Base-by-base conservation (phyloP, 2,329 filamentous ascomycete species). In the Cytospora mali region DNA sequence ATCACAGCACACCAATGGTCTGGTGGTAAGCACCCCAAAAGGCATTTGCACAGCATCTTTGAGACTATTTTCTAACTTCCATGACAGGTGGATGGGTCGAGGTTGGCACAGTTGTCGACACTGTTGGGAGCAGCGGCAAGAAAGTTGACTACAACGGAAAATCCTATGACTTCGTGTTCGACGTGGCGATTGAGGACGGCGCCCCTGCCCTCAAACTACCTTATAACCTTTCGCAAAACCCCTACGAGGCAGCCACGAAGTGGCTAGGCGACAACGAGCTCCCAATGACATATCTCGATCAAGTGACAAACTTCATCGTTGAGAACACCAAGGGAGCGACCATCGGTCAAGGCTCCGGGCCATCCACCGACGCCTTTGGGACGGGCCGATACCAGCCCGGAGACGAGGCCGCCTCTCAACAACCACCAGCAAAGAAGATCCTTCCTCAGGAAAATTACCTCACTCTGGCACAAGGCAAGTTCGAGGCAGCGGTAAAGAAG, bases 81-180 rank as follows among this genome's bases (percentile, higher is more conserved):
- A 6, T 23, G 25, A 62, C 69, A 64, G 70, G 65, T 69, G 75
- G 70, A 52, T 97, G 93, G 93, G 81, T 92, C 62, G 90, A 89
- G 66, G 90, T 98, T 10, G 95, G 95, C n/a, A 96, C 93, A 0
- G 93, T 99, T 0, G 95, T 98, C 13, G 92, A 96, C 69, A 87
- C 92, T 4, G 91, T 90, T 6, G 92, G 90, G 42, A 96, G 92
- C 72, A 92, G 88, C 67, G 91, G 92, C 13, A 87, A 87, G 63
- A 93, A 93, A 76, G 86, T 87, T 9, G 83, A 88, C 62, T 89
- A 94, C 72, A 81, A 91, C 1, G 94, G 94, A 33, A 86, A 96
- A 72, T 91, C 94, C 65, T 99, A 96, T 74, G 95, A 99, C 73
- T 97, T 90, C 71, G 93, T 99, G 10, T 98, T 98, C 69, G 93